These are phyloP conservation scores for Guyanaporus albipodus DNA, from an alignment of 768 basidiomycete genomes.

Conservation along the genomic window DNA sequence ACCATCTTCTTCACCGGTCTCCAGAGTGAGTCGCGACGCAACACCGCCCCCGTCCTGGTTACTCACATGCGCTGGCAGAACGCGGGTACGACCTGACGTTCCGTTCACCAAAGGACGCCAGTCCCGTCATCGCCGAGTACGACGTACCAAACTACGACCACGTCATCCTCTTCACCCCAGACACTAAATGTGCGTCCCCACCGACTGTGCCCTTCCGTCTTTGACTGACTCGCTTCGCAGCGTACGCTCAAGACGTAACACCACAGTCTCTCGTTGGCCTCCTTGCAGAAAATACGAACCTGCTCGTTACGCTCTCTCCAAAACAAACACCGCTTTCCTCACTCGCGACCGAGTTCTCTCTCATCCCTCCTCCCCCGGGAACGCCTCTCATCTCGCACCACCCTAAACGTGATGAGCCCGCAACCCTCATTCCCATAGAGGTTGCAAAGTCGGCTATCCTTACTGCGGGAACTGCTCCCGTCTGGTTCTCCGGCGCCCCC, in stretches of 20 bases:
- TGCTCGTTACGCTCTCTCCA: constrained; percentile 78
- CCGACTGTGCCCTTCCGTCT: no score
- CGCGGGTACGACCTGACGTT: constrained; percentile 86
- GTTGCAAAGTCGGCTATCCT: constrained; percentile 45
- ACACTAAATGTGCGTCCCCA: constrained; percentile 65
- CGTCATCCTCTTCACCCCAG: constrained; percentile 81
- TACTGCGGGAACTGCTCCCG: constrained; percentile 46
- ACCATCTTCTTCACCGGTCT: constrained; percentile 80
- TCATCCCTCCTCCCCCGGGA: constrained; percentile 82
- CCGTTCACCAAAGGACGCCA: constrained; percentile 73
- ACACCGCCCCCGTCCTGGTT: neutral
- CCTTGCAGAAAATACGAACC: constrained; percentile 68
- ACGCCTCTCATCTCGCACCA: constrained; percentile 86
- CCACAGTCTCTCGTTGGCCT: constrained; percentile 78
- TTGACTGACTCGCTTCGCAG: constrained; percentile 34
- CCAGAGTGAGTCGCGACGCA: constrained; percentile 46
- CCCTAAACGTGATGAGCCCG: constrained; percentile 62
- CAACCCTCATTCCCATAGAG: constrained; percentile 62
- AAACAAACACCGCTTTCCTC: constrained; percentile 70
- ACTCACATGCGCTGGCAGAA: constrained; percentile 39
- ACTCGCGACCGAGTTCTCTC: constrained; percentile 87
- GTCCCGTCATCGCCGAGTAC: constrained; percentile 61
- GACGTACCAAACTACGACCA: constrained; percentile 78
- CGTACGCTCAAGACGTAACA: constrained; percentile 67
- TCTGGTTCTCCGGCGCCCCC: constrained; percentile 76